Evolutionary conservation across 495 filamentous ascomycete species (phyloP), one percentile per base, ranked within the genome.

Genomic region (Aspergillus sparsus): DNA sequence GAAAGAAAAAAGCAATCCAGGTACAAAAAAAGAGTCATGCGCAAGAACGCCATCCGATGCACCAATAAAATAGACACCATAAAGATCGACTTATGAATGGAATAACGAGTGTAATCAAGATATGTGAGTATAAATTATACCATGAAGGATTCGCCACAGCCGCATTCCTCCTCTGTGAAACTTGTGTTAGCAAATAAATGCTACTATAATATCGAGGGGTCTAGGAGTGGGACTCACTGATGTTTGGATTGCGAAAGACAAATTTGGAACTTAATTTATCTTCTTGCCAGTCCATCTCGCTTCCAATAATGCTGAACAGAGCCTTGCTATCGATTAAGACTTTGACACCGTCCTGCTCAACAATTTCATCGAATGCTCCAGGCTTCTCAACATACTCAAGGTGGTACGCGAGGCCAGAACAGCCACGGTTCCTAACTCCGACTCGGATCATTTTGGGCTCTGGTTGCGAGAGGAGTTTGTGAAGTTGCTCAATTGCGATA

Each of bases 251-350:
- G 68, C 85, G 85, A 74, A 98, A 98, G 60, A 96, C 86, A 77
- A 98, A 98, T 66, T 88, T 80, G 68, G 87, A 82, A 70, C 85
- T 95, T 66, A 98, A 71, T 74, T 93, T 95, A 67, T 97, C 95
- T 74, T 98, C 93, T 3, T 93, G 84, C 93, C 93, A 98, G 69
- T 98, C 94, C 94, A 98, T 98, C 80, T 98, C 94, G 66, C 90
- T 97, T 8, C 95, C 94, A 71, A 98, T 96, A 45, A 98, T 97
- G 69, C 91, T 97, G 66, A 98, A 94, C 58, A 98, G 77, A 60
- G 94, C 94, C 76, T 97, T 98, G 76, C 89, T 92, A 76, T 98
- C 94, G 55, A 98, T 91, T 73, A 98, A 68, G 35, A 98, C 95
- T 78, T 89, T 94, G 12, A 98, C 94, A 4, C 92, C 94, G 65